Conservation (phyloP, 2,329 filamentous ascomycete species). For the Cladophialophora bantiana region DNA sequence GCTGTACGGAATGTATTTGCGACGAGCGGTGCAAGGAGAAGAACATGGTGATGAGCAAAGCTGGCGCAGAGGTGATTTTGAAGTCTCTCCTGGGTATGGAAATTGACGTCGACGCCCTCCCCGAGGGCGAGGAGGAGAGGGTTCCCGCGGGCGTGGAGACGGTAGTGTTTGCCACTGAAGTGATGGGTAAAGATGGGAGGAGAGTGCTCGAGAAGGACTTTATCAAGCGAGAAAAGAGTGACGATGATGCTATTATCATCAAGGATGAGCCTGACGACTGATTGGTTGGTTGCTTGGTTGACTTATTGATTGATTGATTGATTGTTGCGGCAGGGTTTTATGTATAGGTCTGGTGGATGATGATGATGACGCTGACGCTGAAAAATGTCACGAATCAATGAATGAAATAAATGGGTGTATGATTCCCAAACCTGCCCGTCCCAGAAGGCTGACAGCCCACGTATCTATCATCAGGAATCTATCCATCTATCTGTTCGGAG, state of each 20-base stretch:
- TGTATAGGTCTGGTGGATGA: neutral
- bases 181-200: constrained; percentile 52
- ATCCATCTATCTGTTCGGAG: neutral
- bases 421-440: neutral
- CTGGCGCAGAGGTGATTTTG: constrained; percentile 81
- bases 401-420: neutral
- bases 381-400: neutral
- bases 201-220: constrained; percentile 42
- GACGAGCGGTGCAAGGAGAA: constrained; percentile 82
- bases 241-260: constrained; percentile 41
- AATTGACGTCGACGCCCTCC: constrained; percentile 82
- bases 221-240: constrained; percentile 38
- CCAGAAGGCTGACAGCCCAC: too few species aligned
- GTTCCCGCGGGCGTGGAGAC: constrained; percentile 79
- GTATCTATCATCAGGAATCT: neutral
- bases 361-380: neutral
- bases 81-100: constrained; percentile 76
- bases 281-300: neutral
- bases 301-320: too few species aligned
- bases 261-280: constrained; percentile 40
- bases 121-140: constrained; percentile 78
- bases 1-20: constrained; percentile 90
- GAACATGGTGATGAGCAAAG: constrained; percentile 94
- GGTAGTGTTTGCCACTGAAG: constrained; percentile 73
- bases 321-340: neutral